Conservation (phyloP, 1,139 yeast genomes). For the Candida mesenterica region DNA sequence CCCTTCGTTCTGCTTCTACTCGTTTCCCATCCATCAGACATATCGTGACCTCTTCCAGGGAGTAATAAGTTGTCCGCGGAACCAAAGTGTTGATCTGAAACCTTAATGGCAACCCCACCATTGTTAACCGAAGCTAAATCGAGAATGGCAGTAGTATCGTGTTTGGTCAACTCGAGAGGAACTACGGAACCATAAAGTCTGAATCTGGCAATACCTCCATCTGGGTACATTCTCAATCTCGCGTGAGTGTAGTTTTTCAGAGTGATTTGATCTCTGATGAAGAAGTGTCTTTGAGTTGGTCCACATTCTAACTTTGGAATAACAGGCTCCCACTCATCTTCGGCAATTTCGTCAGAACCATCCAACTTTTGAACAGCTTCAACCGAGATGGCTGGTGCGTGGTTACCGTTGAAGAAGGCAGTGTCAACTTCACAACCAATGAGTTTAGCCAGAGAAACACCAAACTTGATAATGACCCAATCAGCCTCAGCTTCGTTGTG, state of each 20-base stretch:
- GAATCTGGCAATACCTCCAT: conserved; percentile 95
- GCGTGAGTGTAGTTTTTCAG: conserved; percentile 68
- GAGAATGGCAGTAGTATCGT: conserved; percentile 35
- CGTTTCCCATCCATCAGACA: conserved; percentile 99
- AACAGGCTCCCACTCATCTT: conserved; percentile 61
- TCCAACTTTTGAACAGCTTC: conserved; percentile 53
- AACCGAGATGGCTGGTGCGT: conserved; percentile 85
- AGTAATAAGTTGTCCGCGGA: conserved; percentile 81
- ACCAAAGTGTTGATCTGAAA: conserved; percentile 92
- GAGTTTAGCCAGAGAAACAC: conserved; percentile 77
- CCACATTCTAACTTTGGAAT: conserved; percentile 78
- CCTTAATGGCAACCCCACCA: conserved; percentile 84
- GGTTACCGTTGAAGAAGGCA: conserved; percentile 90
- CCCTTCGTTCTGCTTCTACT: conserved; percentile 78
- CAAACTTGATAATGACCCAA: conserved; percentile 79
- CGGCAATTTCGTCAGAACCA: conserved; percentile 28
- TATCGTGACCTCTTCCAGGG: conserved; percentile 93
- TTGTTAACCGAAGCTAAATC: conserved; percentile 81
- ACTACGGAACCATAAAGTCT: conserved; percentile 80
- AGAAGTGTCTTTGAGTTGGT: conserved; percentile 83
- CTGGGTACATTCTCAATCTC: conserved; percentile 88
- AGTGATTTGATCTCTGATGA: conserved; percentile 60
- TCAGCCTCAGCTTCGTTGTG: conserved; percentile 83
- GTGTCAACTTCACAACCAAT: conserved; percentile 89
- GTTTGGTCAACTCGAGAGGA: conserved; percentile 51